Evolutionary conservation across 1,284 basidiomycete species (phyloP).

Genomic region (Porodaedalea pini): DNA sequence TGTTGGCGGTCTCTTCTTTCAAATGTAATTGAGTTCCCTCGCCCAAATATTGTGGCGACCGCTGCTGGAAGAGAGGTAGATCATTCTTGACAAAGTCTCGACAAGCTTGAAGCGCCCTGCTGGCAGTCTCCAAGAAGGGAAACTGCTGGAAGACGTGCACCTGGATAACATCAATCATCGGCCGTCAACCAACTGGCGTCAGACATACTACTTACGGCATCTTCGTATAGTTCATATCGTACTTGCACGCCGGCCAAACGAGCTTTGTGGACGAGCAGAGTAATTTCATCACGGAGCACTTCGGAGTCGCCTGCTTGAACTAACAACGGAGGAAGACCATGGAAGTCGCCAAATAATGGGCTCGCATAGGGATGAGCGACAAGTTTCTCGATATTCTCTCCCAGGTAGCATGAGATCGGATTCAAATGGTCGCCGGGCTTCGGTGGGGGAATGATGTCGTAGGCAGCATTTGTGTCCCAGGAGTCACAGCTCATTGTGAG

Average conservation of each 20-base stretch:
- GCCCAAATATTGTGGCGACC: slow-evolving; percentile 48
- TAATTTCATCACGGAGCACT: slow-evolving; percentile 89
- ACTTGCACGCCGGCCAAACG: slow-evolving; percentile 84
- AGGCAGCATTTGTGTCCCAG: slow-evolving; percentile 90
- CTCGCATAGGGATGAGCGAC: slow-evolving; percentile 96
- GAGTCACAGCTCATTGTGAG: slow-evolving; percentile 95
- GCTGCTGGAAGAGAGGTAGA: slow-evolving; percentile 47
- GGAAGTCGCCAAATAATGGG: slow-evolving; percentile 91
- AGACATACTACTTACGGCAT: slow-evolving; percentile 63
- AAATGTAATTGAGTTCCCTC: slow-evolving; percentile 54
- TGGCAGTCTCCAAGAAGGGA: slow-evolving; percentile 74
- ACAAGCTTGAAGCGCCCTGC: slow-evolving; percentile 74
- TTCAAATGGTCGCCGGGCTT: slow-evolving; percentile 84
- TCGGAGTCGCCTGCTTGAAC: slow-evolving; percentile 95
- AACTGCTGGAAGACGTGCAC: slow-evolving; percentile 91
- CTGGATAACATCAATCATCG: slow-evolving; percentile 33
- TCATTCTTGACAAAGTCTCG: slow-evolving; percentile 67
- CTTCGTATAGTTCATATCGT: slow-evolving; percentile 90
- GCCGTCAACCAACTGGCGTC: slow-evolving; percentile 7
- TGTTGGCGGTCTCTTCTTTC: slow-evolving; percentile 63
- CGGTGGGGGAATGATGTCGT: slow-evolving; percentile 77
- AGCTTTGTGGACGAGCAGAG: slow-evolving; percentile 93
- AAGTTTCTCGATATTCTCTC: slow-evolving; percentile 74
- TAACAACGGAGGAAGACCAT: slow-evolving; percentile 84
- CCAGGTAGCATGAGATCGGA: slow-evolving; percentile 90